These are phyloP conservation scores for Hortiboletus rubellus DNA, from an alignment of 1,284 basidiomycete species.

Conservation along the genomic window DNA sequence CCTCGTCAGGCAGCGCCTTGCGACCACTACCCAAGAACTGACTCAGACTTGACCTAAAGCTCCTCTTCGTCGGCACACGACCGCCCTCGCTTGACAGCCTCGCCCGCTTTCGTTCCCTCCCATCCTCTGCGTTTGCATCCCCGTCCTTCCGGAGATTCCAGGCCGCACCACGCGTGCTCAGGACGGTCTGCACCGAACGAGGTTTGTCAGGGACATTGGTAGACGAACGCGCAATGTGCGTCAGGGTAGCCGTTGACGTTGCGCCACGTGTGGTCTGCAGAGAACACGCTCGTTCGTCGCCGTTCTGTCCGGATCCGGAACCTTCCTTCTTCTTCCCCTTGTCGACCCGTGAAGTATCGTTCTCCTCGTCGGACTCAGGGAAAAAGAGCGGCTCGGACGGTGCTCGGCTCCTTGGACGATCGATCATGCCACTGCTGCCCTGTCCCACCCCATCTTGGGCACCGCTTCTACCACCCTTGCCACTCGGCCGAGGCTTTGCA, in stretches of 20 bases:
- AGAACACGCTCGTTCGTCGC: neutral
- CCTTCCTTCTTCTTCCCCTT: neutral
- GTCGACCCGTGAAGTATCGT: neutral
- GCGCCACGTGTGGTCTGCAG: neutral
- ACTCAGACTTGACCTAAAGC: constrained; percentile 48
- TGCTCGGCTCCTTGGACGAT: constrained; percentile 11
- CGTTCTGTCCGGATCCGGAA: neutral
- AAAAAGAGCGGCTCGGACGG: constrained; percentile 30
- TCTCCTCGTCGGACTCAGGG: constrained; percentile 26
- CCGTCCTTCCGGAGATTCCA: constrained; percentile 43
- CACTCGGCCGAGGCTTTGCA: constrained; percentile 8
- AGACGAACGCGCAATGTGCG: neutral
- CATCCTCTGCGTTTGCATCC: constrained; percentile 22
- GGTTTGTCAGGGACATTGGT: constrained; percentile 16
- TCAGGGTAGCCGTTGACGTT: neutral
- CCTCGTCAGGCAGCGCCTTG: constrained; percentile 19
- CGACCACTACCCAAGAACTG: constrained; percentile 56
- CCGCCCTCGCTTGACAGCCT: constrained; percentile 15
- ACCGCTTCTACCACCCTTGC: constrained; percentile 3
- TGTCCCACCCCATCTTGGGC: neutral
- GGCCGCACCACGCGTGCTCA: constrained; percentile 46
- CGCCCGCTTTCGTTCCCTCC: constrained; percentile 24
- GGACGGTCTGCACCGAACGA: constrained; percentile 43
- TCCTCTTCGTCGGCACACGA: constrained; percentile 10
- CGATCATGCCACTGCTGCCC: neutral